Base-by-base conservation (phyloP, 169 alveolate species). In the Plasmodium adleri region DNA sequence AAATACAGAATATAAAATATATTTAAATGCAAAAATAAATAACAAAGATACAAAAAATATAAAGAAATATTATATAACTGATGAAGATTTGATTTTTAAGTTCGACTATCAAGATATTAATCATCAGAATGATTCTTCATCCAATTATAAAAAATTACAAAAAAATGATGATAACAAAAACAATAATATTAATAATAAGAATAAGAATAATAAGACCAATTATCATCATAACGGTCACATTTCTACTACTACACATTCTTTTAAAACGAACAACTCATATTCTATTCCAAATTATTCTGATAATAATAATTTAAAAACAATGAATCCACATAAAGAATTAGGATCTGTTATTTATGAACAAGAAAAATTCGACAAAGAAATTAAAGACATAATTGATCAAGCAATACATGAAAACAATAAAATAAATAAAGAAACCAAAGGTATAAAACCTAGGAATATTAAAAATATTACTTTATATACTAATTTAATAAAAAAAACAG, bases 341-440 rank as follows among this genome's bases (percentile, higher is more conserved):
- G 43, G 5, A 0, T 32, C 43, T 6, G 6, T 32, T 32, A 32
- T 3, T 32, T 32, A 32, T 6, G 43, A 32, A 32, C 8, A 71
- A 17, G 13, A 56, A 28, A 32, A 47, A 2, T n/a, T 66, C 17
- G 72, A 66, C 47, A 47, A 80, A 70, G 90, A 80, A 80, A 80
- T 80, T 62, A 54, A 80, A n/a, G 74, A 47, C 32, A 80, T 80
- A 8, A 80, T 80, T 67, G 56, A 80, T 7, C 68, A 32, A 2
- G 49, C 90, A 17, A 67, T 80, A 67, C 28, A 54, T 10, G 90
- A 80, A 68, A 80, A 75, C 20, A 45, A 74, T 20, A n/a, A 56
- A 45, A 12, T 68, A n/a, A 54, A 32, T 32, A 59, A 56, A 26
- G 43, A 39, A 45, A 75, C 9, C 52, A 64, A 17, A 66, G 50